These are phyloP conservation scores for Fusarium sp. DNA, from an alignment of 2,329 filamentous ascomycete species.

Conservation along the genomic window DNA sequence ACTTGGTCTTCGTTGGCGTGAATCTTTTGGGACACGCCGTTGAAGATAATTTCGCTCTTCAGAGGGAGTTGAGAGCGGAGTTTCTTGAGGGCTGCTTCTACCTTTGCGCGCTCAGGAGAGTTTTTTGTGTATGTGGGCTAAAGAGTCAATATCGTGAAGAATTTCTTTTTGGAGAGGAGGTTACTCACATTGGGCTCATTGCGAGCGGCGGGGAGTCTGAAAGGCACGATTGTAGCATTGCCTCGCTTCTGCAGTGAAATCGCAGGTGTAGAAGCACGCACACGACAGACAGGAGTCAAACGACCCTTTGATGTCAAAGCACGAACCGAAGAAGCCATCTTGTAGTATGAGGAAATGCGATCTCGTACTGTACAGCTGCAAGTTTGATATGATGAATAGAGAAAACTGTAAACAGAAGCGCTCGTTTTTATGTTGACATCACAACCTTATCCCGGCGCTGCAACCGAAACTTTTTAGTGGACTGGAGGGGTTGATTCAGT, in stretches of 20 bases:
- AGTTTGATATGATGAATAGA: not conserved
- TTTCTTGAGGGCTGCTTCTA: conserved; percentile 43
- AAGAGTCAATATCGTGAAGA: not conserved
- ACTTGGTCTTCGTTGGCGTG: conserved; percentile 42
- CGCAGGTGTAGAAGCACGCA: conserved; percentile 14
- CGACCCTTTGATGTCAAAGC: conserved; percentile 31
- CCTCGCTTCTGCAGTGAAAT: conserved; percentile 36
- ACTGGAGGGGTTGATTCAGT: not conserved
- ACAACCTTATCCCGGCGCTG: not conserved
- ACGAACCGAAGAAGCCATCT: conserved; percentile 35
- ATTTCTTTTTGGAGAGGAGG: fast-evolving
- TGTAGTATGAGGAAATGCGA: not conserved
- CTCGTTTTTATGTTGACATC: conserved; percentile 27
- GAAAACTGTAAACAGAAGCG: not conserved
- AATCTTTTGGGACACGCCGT: conserved; percentile 40
- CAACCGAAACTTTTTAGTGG: conserved; percentile 17
- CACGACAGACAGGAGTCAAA: conserved; percentile 23
- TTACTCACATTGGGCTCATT: conserved; percentile 45
- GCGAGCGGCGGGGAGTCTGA: conserved; percentile 43
- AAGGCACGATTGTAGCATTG: conserved; percentile 40
- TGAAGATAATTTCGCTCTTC: conserved; percentile 45
- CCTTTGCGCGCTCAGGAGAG: conserved; percentile 42
- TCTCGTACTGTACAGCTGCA: conserved; percentile 2
- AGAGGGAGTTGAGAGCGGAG: conserved; percentile 45
- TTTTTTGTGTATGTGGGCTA: conserved; percentile 44